Base-by-base conservation (phyloP, 176 grass and related monocot species). In the Chloris gayana region DNA sequence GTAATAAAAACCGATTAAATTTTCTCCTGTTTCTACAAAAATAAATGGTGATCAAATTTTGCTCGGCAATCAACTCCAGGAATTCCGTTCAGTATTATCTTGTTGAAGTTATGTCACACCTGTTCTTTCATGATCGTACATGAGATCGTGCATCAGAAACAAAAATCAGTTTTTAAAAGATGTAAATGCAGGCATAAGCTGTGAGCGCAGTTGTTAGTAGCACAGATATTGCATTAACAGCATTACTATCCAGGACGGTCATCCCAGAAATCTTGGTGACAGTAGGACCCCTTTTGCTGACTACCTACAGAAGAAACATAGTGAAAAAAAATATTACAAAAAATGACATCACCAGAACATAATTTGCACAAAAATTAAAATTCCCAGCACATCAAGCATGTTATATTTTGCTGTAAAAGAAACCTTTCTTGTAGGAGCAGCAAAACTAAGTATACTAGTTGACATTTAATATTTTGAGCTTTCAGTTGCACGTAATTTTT, bases 201-300 rank as follows among this genome's bases (percentile, higher is more conserved):
- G 92, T 98, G 85, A 93, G 57, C 37, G 72, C 56, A 61, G 89
- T 81, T 66, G 92, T 94, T 69, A 93, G 53, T 46, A 98, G 74
- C 47, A 98, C 70, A 14, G 95, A 91, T 44, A 94, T 74, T 67
- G 77, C 88, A 94, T 98, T 98, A 80, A 98, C 92, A 34, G 77
- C 89, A 85, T 94, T 88, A 35, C 94, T 91, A 82, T 98, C 95
- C 60, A 98, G 92, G 69, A 93, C 54, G 69, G 75, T 88, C 69
- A 92, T 74, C 83, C 95, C 92, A 62, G 90, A 98, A 71, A 94
- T 98, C 84, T 88, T 94, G 26, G 81, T 81, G 62, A 98, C 92
- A 4, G 89, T 91, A 70, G 92, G 95, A 24, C 88, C 85, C 19
- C 74, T 67, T 72, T 88, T 98, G 63, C 83, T 83, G 69, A 98